These are phyloP conservation scores for Sporisorium scitamineum DNA, from an alignment of 1,284 basidiomycete genomes.

Conservation along the genomic window DNA sequence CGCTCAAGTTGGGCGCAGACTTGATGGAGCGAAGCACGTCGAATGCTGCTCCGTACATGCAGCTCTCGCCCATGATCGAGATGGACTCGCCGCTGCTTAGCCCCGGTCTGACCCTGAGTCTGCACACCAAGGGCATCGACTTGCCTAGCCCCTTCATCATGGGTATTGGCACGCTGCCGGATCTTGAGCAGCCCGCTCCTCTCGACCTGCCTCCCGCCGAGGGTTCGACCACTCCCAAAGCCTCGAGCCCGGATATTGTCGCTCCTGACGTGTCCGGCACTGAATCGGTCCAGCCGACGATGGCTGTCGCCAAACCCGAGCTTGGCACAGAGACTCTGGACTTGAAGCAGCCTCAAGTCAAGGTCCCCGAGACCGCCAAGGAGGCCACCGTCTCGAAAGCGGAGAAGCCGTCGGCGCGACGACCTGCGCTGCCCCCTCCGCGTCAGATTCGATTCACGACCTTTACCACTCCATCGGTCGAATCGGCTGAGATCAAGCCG, in stretches of 20 bases:
- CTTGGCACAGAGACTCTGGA: neutral
- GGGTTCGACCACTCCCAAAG: slow-evolving; percentile 36
- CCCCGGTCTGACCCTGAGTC: slow-evolving; percentile 35
- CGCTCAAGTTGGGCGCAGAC: slow-evolving; percentile 40
- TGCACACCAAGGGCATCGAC: slow-evolving; percentile 33
- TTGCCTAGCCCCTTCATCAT: slow-evolving; percentile 47
- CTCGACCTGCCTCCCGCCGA: slow-evolving; percentile 38
- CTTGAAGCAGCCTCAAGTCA: slow-evolving; percentile 4
- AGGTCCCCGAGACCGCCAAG: slow-evolving; percentile 4
- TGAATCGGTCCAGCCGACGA: neutral
- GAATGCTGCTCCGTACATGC: slow-evolving; percentile 36
- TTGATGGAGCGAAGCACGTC: slow-evolving; percentile 36
- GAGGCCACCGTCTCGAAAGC: slow-evolving; percentile 11
- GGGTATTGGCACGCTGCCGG: slow-evolving; percentile 35
- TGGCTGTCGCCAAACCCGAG: slow-evolving; percentile 5
- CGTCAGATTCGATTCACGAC: slow-evolving; percentile 52
- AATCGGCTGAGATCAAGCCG: slow-evolving; percentile 15
- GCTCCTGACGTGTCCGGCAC: neutral
- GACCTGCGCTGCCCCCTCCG: slow-evolving; percentile 45
- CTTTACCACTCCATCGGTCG: slow-evolving; percentile 36
- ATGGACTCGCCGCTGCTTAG: slow-evolving; percentile 51
- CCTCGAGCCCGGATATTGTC: slow-evolving; percentile 14
- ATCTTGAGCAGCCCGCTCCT: slow-evolving; percentile 46
- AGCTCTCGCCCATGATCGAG: slow-evolving; percentile 52
- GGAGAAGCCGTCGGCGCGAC: slow-evolving; percentile 27